Evolutionary conservation across 2,329 filamentous ascomycete species (phyloP), one percentile per base, ranked within the genome.

Genomic region (Coleophoma crateriformis): DNA sequence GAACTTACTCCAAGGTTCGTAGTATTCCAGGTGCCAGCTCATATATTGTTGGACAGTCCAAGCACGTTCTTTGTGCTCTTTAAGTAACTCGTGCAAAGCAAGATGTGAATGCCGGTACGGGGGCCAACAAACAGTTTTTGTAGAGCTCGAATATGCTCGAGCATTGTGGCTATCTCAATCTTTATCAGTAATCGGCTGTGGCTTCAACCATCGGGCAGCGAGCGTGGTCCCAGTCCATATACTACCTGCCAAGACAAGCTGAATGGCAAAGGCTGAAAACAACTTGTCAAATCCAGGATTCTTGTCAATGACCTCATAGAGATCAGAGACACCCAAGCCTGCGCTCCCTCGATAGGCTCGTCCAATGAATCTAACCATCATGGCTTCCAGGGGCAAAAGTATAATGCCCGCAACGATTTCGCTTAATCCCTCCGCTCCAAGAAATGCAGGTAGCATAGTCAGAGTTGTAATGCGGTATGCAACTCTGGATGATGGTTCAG

Each of bases 391-490:
- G 11, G 64, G 64, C 45, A 64, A 51, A 4, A 61, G 53, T 14
- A 65, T 22, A 12, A 64, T 52, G 1, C 58, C 53, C 8, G 59
- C 53, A 11, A 53, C 42, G 14, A 65, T 53, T n/a, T 64, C 61
- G 35, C 56, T 54, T 22, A 66, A 48, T 14, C 53, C 59, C 51
- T 67, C 61, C 2, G 62, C 59, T 2, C 62, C 62, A 51, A 66
- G 55, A 37, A 66, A 59, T 10, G 58, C 45, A 37, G 64, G 64
- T 7, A 67, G 55, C 48, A 66, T 57, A 11, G 64, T 65, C 43
- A 66, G 49, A 13, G 61, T 62, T 8, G 64, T 66, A 8, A 64
- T 53, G 7, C 59, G 56, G 46, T 66, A 67, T 33, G 55, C 56
- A 17, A 50, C 45, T 7, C 42, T 49, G 32, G 54, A 54, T n/a